phyloP scores from a whole-genome alignment of 345 rosid species.

The Cardiospermum halicacabum region DNA sequence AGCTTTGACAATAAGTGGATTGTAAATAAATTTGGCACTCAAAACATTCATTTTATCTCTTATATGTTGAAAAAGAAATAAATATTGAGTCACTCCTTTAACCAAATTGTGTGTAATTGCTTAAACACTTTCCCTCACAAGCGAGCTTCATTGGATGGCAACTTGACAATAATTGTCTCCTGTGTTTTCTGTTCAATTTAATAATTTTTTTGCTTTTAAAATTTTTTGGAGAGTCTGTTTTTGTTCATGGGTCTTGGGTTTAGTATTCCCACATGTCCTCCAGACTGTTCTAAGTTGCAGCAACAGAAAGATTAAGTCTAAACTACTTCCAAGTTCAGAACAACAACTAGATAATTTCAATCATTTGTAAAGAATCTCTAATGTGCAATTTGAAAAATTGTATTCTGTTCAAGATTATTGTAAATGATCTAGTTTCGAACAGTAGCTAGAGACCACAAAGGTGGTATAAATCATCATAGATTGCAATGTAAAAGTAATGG shows the following conservation, averaged over 20 bases:
- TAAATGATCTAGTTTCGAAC: constrained; percentile 43
- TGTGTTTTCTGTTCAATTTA: constrained; percentile 21
- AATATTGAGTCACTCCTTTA: not conserved
- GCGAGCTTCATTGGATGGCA: not conserved
- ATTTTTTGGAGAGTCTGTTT: constrained; percentile 6
- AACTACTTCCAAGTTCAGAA: constrained; percentile 57
- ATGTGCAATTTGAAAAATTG: not conserved
- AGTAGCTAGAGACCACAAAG: constrained; percentile 52
- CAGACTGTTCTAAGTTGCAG: constrained; percentile 90
- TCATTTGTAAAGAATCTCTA: not conserved
- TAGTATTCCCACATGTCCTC: constrained; percentile 85
- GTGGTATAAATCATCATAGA: constrained; percentile 61
- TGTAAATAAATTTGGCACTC: not conserved
- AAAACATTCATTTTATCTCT: not conserved
- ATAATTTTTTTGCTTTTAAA: not conserved
- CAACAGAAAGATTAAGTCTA: constrained; percentile 72
- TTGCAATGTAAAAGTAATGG: constrained; percentile 54
- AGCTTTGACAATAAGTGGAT: not conserved
- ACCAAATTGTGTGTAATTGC: not conserved
- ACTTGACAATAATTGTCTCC: not conserved
- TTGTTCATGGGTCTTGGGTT: constrained; percentile 72
- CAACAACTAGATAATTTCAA: constrained; percentile 11
- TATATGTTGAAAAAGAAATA: too few relatives aligned
- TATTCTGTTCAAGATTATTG: not conserved
- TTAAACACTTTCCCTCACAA: not conserved